Conservation (phyloP, 352 stramenopile species). For the Phytopythium chamaehyphon region DNA sequence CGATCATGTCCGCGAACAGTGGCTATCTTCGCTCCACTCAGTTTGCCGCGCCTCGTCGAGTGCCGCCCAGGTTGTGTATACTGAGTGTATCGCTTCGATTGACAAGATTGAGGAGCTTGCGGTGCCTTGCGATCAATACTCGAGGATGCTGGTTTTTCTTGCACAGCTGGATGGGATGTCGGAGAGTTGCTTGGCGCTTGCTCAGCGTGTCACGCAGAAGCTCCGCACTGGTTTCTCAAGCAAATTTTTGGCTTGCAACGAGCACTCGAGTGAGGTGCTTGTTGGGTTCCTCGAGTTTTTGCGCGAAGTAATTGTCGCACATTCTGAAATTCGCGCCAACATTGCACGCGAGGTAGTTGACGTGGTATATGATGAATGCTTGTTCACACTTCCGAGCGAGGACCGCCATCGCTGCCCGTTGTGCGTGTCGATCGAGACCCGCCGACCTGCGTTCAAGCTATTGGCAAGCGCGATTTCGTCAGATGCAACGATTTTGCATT, state of each 20-base stretch:
- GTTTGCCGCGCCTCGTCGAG: conserved; percentile 50
- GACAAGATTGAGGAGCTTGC: conserved; percentile 55
- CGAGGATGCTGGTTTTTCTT: conserved; percentile 63
- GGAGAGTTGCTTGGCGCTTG: conserved; percentile 48
- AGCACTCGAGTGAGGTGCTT: conserved; percentile 60
- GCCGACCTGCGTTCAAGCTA: conserved; percentile 77
- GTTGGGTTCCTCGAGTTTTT: conserved; percentile 78
- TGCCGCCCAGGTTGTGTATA: conserved; percentile 48
- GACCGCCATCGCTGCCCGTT: conserved; percentile 61
- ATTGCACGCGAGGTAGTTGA: conserved; percentile 67
- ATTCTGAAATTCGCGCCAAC: conserved; percentile 42
- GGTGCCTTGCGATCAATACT: conserved; percentile 68
- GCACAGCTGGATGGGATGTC: conserved; percentile 51
- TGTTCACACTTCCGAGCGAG: conserved; percentile 76
- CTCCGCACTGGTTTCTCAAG: conserved; percentile 64
- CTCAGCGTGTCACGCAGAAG: conserved; percentile 50
- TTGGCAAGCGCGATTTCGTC: conserved; percentile 76
- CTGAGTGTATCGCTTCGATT: conserved; percentile 64
- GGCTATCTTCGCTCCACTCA: conserved; percentile 73
- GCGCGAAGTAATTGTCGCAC: conserved; percentile 56
- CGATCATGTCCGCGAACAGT: conserved; percentile 82
- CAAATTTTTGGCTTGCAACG: conserved; percentile 78
- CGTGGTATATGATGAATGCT: conserved; percentile 79
- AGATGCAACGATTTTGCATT: conserved; percentile 51
- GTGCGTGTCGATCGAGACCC: conserved; percentile 73